Evolutionary conservation across 352 stramenopile species (phyloP).

Genomic region (Globisporangium spiculum): DNA sequence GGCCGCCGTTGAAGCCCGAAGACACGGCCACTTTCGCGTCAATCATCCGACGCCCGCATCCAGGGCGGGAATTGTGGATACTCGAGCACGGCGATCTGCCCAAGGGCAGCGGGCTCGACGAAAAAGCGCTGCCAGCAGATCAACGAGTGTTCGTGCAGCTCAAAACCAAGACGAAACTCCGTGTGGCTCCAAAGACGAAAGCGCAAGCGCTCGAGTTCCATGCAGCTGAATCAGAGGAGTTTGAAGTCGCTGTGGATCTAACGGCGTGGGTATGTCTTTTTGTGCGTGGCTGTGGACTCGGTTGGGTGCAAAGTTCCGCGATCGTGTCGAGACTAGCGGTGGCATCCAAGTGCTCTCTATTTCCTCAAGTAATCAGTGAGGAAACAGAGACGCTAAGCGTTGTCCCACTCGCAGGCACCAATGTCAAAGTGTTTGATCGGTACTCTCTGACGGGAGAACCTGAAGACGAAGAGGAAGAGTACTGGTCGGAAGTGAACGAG

Average conservation of each 20-base stretch:
- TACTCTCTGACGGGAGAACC: background rate
- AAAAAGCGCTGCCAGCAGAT: constrained; percentile 19
- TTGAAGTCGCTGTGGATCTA: constrained; percentile 18
- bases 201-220: background rate
- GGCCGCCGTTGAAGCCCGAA: constrained; percentile 17
- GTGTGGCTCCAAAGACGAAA: background rate
- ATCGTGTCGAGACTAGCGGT: constrained; percentile 9
- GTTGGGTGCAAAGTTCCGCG: constrained; percentile 18
- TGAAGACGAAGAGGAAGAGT: background rate
- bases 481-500: too few relatives aligned
- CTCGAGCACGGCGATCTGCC: constrained; percentile 20
- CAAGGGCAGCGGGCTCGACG: constrained; percentile 23
- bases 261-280: constrained; percentile 30
- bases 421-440: background rate
- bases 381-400: background rate
- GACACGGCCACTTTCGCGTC: constrained; percentile 11
- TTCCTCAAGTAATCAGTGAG: background rate
- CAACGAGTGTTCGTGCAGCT: background rate
- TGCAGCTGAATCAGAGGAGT: too few relatives aligned
- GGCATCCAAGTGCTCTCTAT: constrained; percentile 13
- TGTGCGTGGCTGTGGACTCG: constrained; percentile 30
- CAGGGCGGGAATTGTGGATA: constrained; percentile 18
- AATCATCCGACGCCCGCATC: constrained; percentile 21
- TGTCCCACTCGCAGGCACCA: background rate
- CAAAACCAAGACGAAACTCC: background rate